Conservation (phyloP, 192 early-diverging fungal genomes). For the Coemansia erecta region DNA sequence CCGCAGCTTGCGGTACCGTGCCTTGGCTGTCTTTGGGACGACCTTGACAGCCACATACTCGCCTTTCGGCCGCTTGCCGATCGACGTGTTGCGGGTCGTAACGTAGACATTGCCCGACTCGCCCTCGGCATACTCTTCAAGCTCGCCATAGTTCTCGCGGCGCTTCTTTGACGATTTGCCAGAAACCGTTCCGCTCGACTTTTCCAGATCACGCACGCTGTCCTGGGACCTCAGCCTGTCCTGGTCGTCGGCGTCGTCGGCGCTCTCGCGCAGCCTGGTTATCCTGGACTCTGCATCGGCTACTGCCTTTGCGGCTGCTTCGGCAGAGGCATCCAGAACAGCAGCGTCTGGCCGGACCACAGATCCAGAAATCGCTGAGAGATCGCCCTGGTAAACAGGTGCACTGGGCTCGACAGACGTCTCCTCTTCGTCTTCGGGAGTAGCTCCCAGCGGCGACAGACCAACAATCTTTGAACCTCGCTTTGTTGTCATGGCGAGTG, state of each 20-base stretch:
- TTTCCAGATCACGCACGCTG: constrained; percentile 19
- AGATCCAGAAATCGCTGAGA: not conserved
- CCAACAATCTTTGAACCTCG: constrained; percentile 18
- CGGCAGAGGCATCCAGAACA: constrained; percentile 13
- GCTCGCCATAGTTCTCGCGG: constrained; percentile 51
- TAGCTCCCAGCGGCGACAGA: constrained; percentile 11
- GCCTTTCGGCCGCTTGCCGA: constrained; percentile 41
- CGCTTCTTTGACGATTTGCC: constrained; percentile 46
- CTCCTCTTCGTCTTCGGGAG: constrained; percentile 1
- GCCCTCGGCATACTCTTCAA: constrained; percentile 55
- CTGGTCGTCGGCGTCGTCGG: constrained; percentile 6
- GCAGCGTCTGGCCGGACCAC: not conserved
- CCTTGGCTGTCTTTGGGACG: constrained; percentile 45
- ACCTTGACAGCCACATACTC: constrained; percentile 53
- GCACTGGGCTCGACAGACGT: constrained; percentile 2
- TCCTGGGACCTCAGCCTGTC: constrained; percentile 4
- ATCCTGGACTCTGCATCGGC: constrained; percentile 18
- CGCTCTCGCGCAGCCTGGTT: not conserved
- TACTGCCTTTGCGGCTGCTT: constrained; percentile 25
- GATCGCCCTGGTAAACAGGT: constrained; percentile 1
- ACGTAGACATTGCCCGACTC: constrained; percentile 54
- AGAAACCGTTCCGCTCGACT: constrained; percentile 11
- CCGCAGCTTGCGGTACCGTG: constrained; percentile 52
- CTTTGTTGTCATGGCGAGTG: constrained; percentile 21
- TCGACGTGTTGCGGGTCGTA: constrained; percentile 27